Evolutionary conservation across 163 green algal genomes (phyloP), one percentile per base, ranked within the genome.

Genomic region (Scenedesmus sp.): DNA sequence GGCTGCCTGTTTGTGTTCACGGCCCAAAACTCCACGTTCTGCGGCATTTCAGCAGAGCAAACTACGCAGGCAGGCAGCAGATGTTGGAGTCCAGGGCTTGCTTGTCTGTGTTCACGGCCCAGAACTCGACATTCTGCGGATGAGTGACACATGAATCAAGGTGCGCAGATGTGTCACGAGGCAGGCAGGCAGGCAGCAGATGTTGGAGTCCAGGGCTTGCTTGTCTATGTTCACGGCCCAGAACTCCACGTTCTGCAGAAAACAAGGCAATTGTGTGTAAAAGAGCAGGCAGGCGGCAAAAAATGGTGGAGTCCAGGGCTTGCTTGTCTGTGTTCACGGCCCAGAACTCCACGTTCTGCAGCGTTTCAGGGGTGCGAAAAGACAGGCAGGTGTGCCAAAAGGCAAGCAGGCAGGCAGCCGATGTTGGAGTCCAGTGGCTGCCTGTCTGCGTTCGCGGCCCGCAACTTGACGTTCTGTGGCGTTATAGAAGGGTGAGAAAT

Each of bases 151-250:
- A 46, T 46, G 34, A 46, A 46, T 46, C 34, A 46, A 46, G 34
- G 34, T 46, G 34, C 0, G 34, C 34, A 46, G 34, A 46, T 46
- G 34, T 46, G 34, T 46, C 34, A 46, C 34, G 34, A 46, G 34
- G 34, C 34, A 46, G 34, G 34, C 34, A 46, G 34, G 34, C 34
- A 46, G 34, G 34, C 34, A 46, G 34, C 34, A 46, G 34, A 46
- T 46, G 34, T 46, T 46, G 34, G 34, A 46, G 34, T 46, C 34
- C 34, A 46, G 34, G 34, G 34, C 34, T 46, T 46, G 34, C 34
- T 46, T 94, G 89, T 99, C 98, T 54, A 97, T 99, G 95, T 99
- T 99, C 79, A 98, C 92, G 10, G 98, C 96, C 95, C 95, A 98
- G 88, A 99, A 98, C 77, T 99, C 97, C 0, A 99, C 96, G 55